phyloP scores from a whole-genome alignment of 2,329 filamentous ascomycete species.

The Triangularia setosa region DNA sequence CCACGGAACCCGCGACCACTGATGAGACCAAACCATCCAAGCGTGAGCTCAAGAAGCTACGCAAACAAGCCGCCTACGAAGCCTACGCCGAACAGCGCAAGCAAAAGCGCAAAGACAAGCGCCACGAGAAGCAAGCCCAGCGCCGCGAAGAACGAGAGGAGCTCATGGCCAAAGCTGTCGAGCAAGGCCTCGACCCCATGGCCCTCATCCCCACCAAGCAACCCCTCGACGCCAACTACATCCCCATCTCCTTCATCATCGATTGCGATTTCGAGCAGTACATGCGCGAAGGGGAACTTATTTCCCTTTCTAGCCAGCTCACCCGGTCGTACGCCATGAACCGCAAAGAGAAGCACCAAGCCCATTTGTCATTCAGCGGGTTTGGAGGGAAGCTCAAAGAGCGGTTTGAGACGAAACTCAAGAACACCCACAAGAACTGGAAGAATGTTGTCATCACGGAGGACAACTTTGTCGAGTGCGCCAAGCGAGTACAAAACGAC shows the following conservation, averaged over 20 bases:
- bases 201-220: slow-evolving; percentile 28
- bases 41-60: slow-evolving; percentile 77
- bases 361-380: slow-evolving; percentile 72
- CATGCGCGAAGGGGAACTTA: slow-evolving; percentile 82
- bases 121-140: slow-evolving; percentile 43
- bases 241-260: slow-evolving; percentile 77
- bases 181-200: slow-evolving; percentile 41
- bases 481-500: slow-evolving; percentile 60
- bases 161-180: slow-evolving; percentile 43
- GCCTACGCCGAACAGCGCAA: slow-evolving; percentile 59
- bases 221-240: slow-evolving; percentile 39
- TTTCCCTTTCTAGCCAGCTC: slow-evolving; percentile 78
- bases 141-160: slow-evolving; percentile 49
- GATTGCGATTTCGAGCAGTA: slow-evolving; percentile 90
- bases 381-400: slow-evolving; percentile 73
- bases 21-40: slow-evolving; percentile 60
- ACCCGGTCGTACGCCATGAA: slow-evolving; percentile 90
- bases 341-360: slow-evolving; percentile 59
- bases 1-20: background rate
- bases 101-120: slow-evolving; percentile 52
- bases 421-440: slow-evolving; percentile 72
- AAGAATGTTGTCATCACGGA: slow-evolving; percentile 70
- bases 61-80: slow-evolving; percentile 71
- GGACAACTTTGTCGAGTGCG: slow-evolving; percentile 69
- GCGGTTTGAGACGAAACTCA: slow-evolving; percentile 73